Conservation (phyloP, 352 stramenopile genomes). For the Phytophthora nicotianae region DNA sequence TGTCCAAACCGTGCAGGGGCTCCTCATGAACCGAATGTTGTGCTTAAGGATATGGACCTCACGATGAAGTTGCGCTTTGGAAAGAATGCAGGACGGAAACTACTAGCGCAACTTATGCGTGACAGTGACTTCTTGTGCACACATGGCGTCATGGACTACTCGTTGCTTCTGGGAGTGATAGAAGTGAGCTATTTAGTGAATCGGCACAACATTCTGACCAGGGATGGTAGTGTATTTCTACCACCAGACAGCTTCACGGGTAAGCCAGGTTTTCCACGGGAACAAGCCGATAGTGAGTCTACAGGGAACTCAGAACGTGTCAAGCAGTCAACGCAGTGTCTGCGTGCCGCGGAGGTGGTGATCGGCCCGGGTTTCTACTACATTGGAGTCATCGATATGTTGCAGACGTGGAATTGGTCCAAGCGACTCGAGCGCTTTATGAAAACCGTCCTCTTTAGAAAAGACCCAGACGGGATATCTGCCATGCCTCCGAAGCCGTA, state of each 20-base stretch:
- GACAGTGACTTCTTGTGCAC: slow-evolving; percentile 77
- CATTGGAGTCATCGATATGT: slow-evolving; percentile 88
- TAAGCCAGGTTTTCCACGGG: slow-evolving; percentile 13
- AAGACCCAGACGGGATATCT: slow-evolving; percentile 78
- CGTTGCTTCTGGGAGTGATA: slow-evolving; percentile 76
- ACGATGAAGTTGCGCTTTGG: slow-evolving; percentile 77
- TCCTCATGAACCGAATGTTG: slow-evolving; percentile 71
- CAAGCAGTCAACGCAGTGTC: slow-evolving; percentile 68
- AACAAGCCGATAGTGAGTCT: slow-evolving; percentile 18
- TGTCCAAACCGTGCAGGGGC: slow-evolving; percentile 64
- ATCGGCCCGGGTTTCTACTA: slow-evolving; percentile 87
- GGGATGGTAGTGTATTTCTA: slow-evolving; percentile 63
- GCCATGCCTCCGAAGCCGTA: slow-evolving; percentile 76
- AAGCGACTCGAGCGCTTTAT: slow-evolving; percentile 82
- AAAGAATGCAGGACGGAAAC: slow-evolving; percentile 39
- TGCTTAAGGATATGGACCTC: slow-evolving; percentile 85
- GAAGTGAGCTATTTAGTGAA: slow-evolving; percentile 82
- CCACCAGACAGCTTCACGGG: slow-evolving; percentile 19
- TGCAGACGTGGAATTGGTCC: slow-evolving; percentile 78
- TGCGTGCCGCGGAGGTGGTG: slow-evolving; percentile 77
- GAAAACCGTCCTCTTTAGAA: slow-evolving; percentile 67
- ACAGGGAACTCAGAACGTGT: slow-evolving; percentile 14
- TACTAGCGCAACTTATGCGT: slow-evolving; percentile 67
- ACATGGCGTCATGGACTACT: slow-evolving; percentile 87
- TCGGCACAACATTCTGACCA: slow-evolving; percentile 66